Evolutionary conservation across 768 basidiomycete genomes (phyloP), one percentile per base, ranked within the genome.

Genomic region (Trametes elegans): DNA sequence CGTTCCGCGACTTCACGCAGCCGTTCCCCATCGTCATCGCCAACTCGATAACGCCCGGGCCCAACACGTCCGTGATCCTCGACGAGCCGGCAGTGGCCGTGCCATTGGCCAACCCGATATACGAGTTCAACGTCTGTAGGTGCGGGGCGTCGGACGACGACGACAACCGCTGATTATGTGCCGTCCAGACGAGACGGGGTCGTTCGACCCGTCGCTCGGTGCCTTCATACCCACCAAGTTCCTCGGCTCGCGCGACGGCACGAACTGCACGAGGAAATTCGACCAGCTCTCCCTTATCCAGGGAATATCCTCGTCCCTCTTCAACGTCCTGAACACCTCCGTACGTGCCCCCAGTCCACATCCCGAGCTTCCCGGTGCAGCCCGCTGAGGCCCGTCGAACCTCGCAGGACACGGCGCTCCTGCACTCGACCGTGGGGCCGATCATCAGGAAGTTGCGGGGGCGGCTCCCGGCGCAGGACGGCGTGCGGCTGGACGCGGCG

Each of bases 201-300:
- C 87, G 0, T 91, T 79, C 70, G 89, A 92, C 62, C 85, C 88
- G 9, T 76, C 69, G 47, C 71, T 89, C 7, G 83, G 83, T n/a
- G 84, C 87, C 0, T 90, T 87, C 67, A 76, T 79, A 63, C 84
- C 85, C 40, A 72, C 82, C 24, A 70, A 79, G 0, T 83, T 78
- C 59, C 76, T 81, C 7, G 93, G 93, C 5, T 90, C 88, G 0
- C 74, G 76, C 9, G 83, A 80, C 57, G 67, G 73, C 6, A 79
- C 81, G 9, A 69, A 79, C 1, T 95, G 93, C 67, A 83, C 84
- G 13, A 80, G 78, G 5, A 84, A 83, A 7, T 92, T 90, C 62
- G 88, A 92, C 64, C 87, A 87, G 66, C 80, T 78, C 0, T 79
- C 78, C 0, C 93, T 90, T 66, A 66, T 92, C 29, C 85, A 90